Base-by-base conservation (phyloP, 2,329 filamentous ascomycete species). In the Fusarium poae region DNA sequence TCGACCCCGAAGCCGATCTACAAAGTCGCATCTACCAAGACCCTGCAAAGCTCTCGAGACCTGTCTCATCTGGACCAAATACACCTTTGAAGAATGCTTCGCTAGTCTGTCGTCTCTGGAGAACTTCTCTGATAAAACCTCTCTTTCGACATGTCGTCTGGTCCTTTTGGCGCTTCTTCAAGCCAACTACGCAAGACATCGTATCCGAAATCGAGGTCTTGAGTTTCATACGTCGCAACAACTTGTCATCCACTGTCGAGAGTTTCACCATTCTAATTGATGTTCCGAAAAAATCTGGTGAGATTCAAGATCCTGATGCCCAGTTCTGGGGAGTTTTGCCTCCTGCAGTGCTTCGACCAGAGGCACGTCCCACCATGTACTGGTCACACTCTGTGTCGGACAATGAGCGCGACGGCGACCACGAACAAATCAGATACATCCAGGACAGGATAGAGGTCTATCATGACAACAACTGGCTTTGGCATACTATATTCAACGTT, bases 111-210 rank as follows among this genome's bases (percentile, higher is more conserved):
- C 84, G 78, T 29, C 76, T 80, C 42, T 88, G 89, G 82, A 84
- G 86, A 40, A 76, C 79, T 20, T 79, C 86, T 12, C 79, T 81
- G 0, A 79, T 88, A 10, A 87, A 86, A 1, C 54, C 80, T 1
- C 84, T 92, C 6, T 92, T 91, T 79, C 82, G 82, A 35, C 81
- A 90, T 76, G 79, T 82, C 16, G 58, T 81, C 20, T 85, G 83
- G 83, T 72, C 70, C 4, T 66, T 82, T 46, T 74, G 78, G 54
- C 72, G 74, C 37, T 74, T 77, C 45, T 68, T 75, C 37, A 74
- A 77, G 39, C 73, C 74, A n/a, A 45, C 40, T 5, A 44, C 42
- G 32, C 40, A 58, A 37, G 72, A 74, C n/a, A 37, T 72, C 16
- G 56, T 55, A 11, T 58, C 76, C 20, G 74, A 77, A 18, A 75